A percentile compares a stretch with the other conserved stretches of the same genome.
These are phyloP conservation scores for Malus domestica DNA, from an alignment of 306 rosid species.

Conservation along the genomic window ASM211411v1 NC_041795.1:4282001-4282500, in stretches of 20 bases:
- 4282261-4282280: slow-evolving; percentile 99
- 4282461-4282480: neutral
- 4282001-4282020: slow-evolving; percentile 91
- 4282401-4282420: neutral
- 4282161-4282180: neutral
- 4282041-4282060: slow-evolving; percentile 99
- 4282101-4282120: slow-evolving; percentile 97
- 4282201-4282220: slow-evolving; percentile 16
- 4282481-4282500: neutral
- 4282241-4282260: slow-evolving; percentile 97
- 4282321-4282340: slow-evolving; percentile 97
- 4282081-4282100: slow-evolving; percentile 87
- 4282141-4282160: slow-evolving; percentile 5
- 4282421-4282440: neutral
- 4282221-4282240: slow-evolving; percentile 77
- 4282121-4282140: slow-evolving; percentile 98
- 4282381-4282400: slow-evolving; percentile 7
- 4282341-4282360: slow-evolving; percentile 3
- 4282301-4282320: slow-evolving; percentile 91
- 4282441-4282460: neutral
- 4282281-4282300: slow-evolving; percentile 93
- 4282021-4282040: slow-evolving; percentile 99
- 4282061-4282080: slow-evolving; percentile 94
- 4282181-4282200: neutral
- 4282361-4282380: slow-evolving; percentile 9